Evolutionary conservation across 2,329 filamentous ascomycete genomes (phyloP).

Genomic region (Raffaelea albimanens): DNA sequence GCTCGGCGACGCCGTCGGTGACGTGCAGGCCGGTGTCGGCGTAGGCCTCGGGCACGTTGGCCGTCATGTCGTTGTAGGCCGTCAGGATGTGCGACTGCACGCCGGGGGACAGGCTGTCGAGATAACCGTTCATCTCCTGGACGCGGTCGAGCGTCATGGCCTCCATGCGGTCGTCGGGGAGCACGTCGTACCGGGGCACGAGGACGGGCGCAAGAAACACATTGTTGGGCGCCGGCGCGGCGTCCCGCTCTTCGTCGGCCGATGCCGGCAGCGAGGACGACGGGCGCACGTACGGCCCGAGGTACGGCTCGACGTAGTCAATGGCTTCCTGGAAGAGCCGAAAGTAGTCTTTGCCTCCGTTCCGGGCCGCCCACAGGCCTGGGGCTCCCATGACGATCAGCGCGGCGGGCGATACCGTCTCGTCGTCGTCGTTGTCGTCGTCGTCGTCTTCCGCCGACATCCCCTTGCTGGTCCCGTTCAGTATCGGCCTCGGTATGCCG

Average conservation of each 20-base stretch:
- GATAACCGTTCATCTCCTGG: conserved; percentile 40
- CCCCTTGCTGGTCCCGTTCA: too few relatives aligned
- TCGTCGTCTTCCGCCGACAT: conserved; percentile 5
- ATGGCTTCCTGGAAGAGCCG: conserved; percentile 35
- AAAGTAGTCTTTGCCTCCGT: conserved; percentile 35
- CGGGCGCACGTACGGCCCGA: conserved; percentile 10
- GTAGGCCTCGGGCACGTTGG: conserved; percentile 22
- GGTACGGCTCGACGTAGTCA: conserved; percentile 29
- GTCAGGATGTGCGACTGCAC: conserved; percentile 35
- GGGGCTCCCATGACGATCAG: conserved; percentile 42
- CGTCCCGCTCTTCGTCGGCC: background rate
- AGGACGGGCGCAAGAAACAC: conserved; percentile 26
- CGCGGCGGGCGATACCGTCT: conserved; percentile 24
- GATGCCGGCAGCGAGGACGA: conserved; percentile 7
- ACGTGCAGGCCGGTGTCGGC: conserved; percentile 40
- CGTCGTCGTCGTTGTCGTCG: background rate
- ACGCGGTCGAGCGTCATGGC: conserved; percentile 40
- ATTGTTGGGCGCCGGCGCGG: conserved; percentile 8
- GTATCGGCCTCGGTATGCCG: conserved; percentile 11
- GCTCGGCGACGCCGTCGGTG: conserved; percentile 31
- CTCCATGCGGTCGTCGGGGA: conserved; percentile 29
- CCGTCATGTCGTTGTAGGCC: conserved; percentile 40
- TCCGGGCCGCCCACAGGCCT: conserved; percentile 45
- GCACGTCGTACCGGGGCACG: conserved; percentile 30
- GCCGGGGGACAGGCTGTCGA: conserved; percentile 31